Conservation (phyloP, 768 basidiomycete species). For the Kwoniella dejecticola region DNA sequence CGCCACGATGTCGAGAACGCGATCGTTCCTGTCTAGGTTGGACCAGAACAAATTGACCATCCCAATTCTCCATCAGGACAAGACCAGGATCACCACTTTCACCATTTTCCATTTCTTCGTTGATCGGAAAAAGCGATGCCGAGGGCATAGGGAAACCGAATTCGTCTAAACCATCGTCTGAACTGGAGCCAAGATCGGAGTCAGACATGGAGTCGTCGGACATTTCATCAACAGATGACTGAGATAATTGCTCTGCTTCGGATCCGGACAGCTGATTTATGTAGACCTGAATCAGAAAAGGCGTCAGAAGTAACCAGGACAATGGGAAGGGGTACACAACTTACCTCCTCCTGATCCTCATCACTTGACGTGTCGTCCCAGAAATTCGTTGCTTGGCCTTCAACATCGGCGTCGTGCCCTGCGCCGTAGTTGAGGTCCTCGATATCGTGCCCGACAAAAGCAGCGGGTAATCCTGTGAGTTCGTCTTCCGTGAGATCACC, state of each 20-base stretch:
- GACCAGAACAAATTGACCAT: constrained; percentile 47
- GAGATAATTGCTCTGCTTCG: constrained; percentile 40
- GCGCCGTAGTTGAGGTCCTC: constrained; percentile 51
- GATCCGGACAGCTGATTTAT: constrained; percentile 48
- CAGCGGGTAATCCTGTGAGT: constrained; percentile 33
- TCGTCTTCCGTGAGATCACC: constrained; percentile 35
- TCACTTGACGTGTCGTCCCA: constrained; percentile 36
- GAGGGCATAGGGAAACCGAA: constrained; percentile 41
- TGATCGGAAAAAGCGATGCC: constrained; percentile 23
- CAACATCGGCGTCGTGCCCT: constrained; percentile 33
- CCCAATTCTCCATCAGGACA: constrained; percentile 52
- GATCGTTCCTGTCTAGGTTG: constrained; percentile 39
- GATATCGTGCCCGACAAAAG: constrained; percentile 46
- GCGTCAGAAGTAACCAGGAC: constrained; percentile 16
- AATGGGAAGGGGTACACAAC: constrained; percentile 3
- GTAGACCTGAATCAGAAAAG: constrained; percentile 28
- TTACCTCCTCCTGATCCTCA: constrained; percentile 45
- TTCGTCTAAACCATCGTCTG: constrained; percentile 40
- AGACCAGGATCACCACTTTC: constrained; percentile 28
- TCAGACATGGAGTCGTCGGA: constrained; percentile 35
- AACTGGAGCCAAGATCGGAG: constrained; percentile 27
- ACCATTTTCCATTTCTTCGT: constrained; percentile 12
- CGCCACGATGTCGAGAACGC: constrained; percentile 32
- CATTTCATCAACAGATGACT: constrained; percentile 37
- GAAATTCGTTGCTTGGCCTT: constrained; percentile 22